phyloP scores from a whole-genome alignment of 192 early-diverging fungal species.

The Umbelopsis sp. region DNA sequence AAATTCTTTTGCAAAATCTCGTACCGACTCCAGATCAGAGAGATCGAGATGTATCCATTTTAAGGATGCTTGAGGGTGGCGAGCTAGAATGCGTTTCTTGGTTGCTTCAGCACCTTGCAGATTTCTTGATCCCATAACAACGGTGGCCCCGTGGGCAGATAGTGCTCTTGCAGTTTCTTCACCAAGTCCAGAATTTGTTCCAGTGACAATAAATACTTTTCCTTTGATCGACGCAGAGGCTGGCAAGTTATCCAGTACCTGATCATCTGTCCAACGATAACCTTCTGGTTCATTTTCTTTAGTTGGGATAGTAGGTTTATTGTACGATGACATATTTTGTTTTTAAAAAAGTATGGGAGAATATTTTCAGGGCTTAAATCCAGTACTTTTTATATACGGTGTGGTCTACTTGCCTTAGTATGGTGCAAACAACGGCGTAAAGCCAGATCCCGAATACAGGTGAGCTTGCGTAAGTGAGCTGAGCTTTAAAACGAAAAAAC shows the following conservation, averaged over 20 bases:
- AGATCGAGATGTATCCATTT: slow-evolving; percentile 49
- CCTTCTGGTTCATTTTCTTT: not conserved
- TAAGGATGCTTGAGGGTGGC: slow-evolving; percentile 14
- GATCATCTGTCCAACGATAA: not conserved
- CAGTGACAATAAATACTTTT: slow-evolving; percentile 25
- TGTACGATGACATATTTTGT: no score
- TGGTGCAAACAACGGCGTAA: no score
- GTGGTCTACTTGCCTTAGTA: no score
- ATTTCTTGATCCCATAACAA: slow-evolving; percentile 30
- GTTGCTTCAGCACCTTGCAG: not conserved
- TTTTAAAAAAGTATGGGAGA: no score
- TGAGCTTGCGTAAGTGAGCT: no score
- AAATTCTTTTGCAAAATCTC: slow-evolving; percentile 37
- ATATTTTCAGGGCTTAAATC: no score
- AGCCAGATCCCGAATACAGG: no score
- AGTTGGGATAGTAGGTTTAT: no score
- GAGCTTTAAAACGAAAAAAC: no score
- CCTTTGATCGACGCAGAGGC: not conserved
- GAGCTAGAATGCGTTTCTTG: not conserved
- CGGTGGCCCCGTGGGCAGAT: slow-evolving; percentile 42
- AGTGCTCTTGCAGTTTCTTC: slow-evolving; percentile 42
- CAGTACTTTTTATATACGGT: no score
- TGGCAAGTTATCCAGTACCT: not conserved
- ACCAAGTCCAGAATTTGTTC: slow-evolving; percentile 54
- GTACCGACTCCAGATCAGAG: slow-evolving; percentile 45